Conservation (phyloP, 805 yeast species). For the Myxozyma geophila region DNA sequence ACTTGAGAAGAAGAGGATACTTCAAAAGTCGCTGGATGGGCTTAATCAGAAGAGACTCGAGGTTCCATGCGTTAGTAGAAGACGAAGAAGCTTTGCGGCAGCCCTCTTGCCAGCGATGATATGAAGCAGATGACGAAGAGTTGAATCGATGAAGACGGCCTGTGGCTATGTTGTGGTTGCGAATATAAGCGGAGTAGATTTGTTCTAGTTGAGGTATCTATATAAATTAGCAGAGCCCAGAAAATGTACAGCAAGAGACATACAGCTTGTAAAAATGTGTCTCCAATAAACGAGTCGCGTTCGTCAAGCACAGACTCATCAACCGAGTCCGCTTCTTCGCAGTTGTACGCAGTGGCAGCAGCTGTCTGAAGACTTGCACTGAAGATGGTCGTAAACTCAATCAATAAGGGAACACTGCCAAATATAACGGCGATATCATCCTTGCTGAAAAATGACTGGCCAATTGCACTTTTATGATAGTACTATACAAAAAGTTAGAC, state of each 20-base stretch:
- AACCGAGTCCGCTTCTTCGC: constrained; percentile 38
- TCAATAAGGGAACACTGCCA: constrained; percentile 40
- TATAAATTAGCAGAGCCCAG: neutral
- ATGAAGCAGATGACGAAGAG: constrained; percentile 40
- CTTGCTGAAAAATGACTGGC: constrained; percentile 42
- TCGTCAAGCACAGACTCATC: constrained; percentile 19
- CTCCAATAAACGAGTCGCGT: constrained; percentile 41
- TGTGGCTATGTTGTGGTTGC: constrained; percentile 42
- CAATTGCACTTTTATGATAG: constrained; percentile 38
- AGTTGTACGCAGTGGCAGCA: constrained; percentile 27
- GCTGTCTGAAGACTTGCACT: constrained; percentile 37
- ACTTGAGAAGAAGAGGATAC: constrained; percentile 48
- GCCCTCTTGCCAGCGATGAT: constrained; percentile 45
- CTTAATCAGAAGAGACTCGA: constrained; percentile 50
- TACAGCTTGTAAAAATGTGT: constrained; percentile 39
- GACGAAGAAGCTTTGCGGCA: constrained; percentile 41
- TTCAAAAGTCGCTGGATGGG: constrained; percentile 54
- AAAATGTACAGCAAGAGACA: constrained; percentile 1
- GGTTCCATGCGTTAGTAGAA: constrained; percentile 48
- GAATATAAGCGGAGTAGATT: constrained; percentile 45
- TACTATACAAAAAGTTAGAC: constrained; percentile 24
- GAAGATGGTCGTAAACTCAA: constrained; percentile 44
- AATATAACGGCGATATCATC: constrained; percentile 45
- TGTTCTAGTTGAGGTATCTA: constrained; percentile 43
- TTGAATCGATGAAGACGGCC: constrained; percentile 39